Evolutionary conservation across 176 grass and related monocot species (phyloP).

Genomic region (Elymus sibiricus): DNA sequence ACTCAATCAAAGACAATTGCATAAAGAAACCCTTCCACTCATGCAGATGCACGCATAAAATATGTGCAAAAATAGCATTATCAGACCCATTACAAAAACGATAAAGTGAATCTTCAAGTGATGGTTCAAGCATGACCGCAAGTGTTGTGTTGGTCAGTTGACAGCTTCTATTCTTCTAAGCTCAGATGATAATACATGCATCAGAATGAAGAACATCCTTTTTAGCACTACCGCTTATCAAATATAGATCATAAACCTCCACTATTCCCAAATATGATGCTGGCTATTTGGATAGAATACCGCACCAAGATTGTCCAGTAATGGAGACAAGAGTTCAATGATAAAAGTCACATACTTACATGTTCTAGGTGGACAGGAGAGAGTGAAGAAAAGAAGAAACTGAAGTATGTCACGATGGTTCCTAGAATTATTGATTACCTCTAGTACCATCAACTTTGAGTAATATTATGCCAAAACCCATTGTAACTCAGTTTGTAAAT

Average conservation of each 20-base stretch:
- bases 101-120: background rate
- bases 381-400: background rate
- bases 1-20: background rate
- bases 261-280: background rate
- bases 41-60: background rate
- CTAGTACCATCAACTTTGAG: background rate
- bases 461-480: background rate
- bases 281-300: constrained; percentile 9
- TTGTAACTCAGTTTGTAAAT: background rate
- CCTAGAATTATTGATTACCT: background rate
- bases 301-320: background rate
- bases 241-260: background rate
- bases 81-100: background rate
- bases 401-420: background rate
- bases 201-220: background rate
- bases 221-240: background rate
- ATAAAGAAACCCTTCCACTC: background rate
- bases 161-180: background rate
- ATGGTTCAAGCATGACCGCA: constrained; percentile 2
- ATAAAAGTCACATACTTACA: background rate
- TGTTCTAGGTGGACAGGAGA: background rate
- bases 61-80: background rate
- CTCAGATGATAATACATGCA: constrained; percentile 3
- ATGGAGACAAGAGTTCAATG: background rate
- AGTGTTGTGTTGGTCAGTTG: background rate